phyloP scores from a whole-genome alignment of 139 green algal genomes.

The Micractinium sp. region DNA sequence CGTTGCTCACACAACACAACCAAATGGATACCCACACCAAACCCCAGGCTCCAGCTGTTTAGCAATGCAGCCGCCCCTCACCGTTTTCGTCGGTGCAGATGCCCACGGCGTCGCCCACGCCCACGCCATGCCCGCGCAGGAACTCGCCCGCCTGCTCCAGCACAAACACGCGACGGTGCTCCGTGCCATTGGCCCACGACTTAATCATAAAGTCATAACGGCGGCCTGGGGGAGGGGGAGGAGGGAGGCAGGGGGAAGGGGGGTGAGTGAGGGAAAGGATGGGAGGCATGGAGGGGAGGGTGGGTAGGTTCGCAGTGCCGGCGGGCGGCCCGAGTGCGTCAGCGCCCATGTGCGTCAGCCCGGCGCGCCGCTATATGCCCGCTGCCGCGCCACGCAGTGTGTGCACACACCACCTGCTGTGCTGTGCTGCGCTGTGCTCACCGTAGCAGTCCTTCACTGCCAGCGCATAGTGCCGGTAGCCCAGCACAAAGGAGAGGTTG shows the following conservation, averaged over 20 bases:
- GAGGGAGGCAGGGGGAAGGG: not conserved
- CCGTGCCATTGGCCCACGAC: slow-evolving; percentile 78
- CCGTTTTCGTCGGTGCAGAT: slow-evolving; percentile 60
- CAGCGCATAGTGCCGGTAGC: slow-evolving; percentile 56
- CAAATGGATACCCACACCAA: no score
- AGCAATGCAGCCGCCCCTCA: not conserved
- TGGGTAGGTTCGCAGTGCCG: no score
- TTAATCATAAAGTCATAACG: slow-evolving; percentile 65
- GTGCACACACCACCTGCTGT: not conserved
- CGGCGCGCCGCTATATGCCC: not conserved
- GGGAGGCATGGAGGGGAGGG: not conserved
- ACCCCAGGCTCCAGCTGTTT: not conserved
- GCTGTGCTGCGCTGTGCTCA: not conserved
- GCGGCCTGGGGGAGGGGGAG: slow-evolving; percentile 17
- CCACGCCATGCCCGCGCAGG: slow-evolving; percentile 52
- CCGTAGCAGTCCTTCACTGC: slow-evolving; percentile 39
- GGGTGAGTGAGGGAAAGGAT: not conserved
- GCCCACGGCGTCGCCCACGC: slow-evolving; percentile 68
- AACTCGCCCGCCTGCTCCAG: slow-evolving; percentile 68
- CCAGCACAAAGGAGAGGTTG: slow-evolving; percentile 48
- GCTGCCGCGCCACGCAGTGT: not conserved
- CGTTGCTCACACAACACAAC: not conserved
- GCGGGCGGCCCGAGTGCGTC: no score
- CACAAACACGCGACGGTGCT: slow-evolving; percentile 80
- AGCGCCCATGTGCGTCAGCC: not conserved